Conservation (phyloP, 192 early-diverging fungal genomes). For the Oehlia diaphana region DNA sequence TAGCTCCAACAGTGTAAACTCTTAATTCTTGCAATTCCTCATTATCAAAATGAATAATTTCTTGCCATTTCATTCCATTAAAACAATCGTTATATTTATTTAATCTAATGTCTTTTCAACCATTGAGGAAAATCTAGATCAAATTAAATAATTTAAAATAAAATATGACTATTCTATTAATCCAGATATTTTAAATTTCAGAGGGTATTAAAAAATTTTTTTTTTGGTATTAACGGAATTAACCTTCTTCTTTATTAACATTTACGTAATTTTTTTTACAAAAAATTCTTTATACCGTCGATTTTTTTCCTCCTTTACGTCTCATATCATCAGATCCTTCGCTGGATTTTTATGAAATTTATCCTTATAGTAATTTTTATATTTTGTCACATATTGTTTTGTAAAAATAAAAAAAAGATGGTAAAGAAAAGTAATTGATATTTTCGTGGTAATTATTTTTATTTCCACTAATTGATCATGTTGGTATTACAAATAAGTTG, state of each 20-base stretch:
- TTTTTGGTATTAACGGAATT: background rate
- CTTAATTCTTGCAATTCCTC: background rate
- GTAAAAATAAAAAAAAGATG: background rate
- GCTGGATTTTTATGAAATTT: background rate
- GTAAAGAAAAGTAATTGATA: background rate
- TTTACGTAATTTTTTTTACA: background rate
- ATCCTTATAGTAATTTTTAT: background rate
- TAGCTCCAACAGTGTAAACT: background rate
- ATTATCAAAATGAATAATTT: background rate
- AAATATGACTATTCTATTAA: background rate
- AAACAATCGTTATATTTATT: background rate
- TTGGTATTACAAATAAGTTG: too few relatives aligned
- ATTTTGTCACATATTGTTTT: background rate
- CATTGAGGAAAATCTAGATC: background rate
- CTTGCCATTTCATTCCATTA: background rate
- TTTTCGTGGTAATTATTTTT: background rate
- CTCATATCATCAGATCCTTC: too few relatives aligned
- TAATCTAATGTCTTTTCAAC: background rate
- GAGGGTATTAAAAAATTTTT: too few relatives aligned
- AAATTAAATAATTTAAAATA: background rate
- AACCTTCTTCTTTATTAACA: background rate
- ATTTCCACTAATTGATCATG: too few relatives aligned
- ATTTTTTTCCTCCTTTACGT: too few relatives aligned
- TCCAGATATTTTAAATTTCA: too few relatives aligned
- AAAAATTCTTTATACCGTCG: background rate